Base-by-base conservation (phyloP, 2,329 filamentous ascomycete genomes). In the Ambrosiella beaveri region DNA sequence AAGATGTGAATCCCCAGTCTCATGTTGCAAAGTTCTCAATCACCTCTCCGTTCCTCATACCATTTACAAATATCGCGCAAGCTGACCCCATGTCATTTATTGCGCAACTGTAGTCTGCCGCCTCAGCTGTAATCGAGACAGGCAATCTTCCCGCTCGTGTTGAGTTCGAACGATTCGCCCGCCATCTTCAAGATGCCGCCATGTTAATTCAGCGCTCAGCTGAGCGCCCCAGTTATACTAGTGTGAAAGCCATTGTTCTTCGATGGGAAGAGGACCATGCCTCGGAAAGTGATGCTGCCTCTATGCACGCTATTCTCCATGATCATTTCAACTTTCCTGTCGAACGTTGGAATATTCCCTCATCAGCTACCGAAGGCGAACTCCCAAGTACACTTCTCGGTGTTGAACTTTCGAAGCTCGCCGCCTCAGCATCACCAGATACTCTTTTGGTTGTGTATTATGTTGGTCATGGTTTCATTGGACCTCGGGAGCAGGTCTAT, bases 141-240 rank as follows among this genome's bases (percentile, higher is more conserved):
- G 54, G 58, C 27, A 41, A 59, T 17, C 54, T 61, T 8, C 60
- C 53, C 39, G 60, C 59, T 51, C 75, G 77, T 63, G 75, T 79
- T 68, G 80, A 83, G 64, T 84, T 84, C 68, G 81, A 84, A 68
- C 75, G 78, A 57, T 84, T 84, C 65, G 81, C 80, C 61, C 75
- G 80, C 52, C 81, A 84, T 69, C 74, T 84, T 50, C 81, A 84
- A 66, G 81, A 84, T 74, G 81, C 80, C 54, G 80, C 81, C 62
- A 82, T 82, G 75, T 72, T 82, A 64, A 82, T 84, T 63, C 79
- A 82, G 66, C 75, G 78, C 62, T 80, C 82, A 68, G 78, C 78
- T 51, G 77, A 82, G 65, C 75, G 74, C 59, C 73, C 74, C 2
- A 74, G 75, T 27, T 82, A 84, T 63, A 74, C 71, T 15, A 75